Conservation (phyloP, 306 rosid species). For the Trifolium repens region DNA sequence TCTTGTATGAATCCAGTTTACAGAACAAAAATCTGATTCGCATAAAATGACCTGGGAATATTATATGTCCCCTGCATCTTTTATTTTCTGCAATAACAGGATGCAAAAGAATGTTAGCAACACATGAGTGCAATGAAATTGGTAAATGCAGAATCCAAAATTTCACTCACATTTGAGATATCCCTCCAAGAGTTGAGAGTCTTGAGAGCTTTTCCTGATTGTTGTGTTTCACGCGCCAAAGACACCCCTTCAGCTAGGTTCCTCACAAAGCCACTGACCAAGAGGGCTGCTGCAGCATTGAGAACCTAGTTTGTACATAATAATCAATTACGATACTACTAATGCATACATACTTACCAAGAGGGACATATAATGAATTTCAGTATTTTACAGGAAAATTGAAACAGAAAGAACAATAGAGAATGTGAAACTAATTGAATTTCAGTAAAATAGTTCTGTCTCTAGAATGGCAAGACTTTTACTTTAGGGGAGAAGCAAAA, state of each 20-base stretch:
- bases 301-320: constrained; percentile 56
- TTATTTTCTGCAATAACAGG: constrained; percentile 54
- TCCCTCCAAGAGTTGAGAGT: constrained; percentile 71
- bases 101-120: constrained; percentile 15
- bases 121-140: constrained; percentile 9
- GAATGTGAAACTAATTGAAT: constrained; percentile 23
- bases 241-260: constrained; percentile 72
- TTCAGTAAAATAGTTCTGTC: constrained; percentile 8
- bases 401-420: constrained; percentile 18
- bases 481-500: not conserved
- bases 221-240: constrained; percentile 76
- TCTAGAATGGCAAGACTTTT: not conserved
- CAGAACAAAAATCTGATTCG: constrained; percentile 1
- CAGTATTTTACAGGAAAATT: not conserved
- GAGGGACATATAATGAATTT: constrained; percentile 8
- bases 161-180: constrained; percentile 66
- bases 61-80: constrained; percentile 32
- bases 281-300: constrained; percentile 87
- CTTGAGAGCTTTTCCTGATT: constrained; percentile 77
- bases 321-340: constrained; percentile 1
- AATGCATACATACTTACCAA: not conserved
- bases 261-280: constrained; percentile 70
- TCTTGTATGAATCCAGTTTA: constrained; percentile 26
- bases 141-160: constrained; percentile 1
- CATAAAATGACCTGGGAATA: constrained; percentile 24